These are phyloP conservation scores for Fragaria nilgerrensis DNA, from an alignment of 306 rosid genomes.

Conservation along the genomic window DNA sequence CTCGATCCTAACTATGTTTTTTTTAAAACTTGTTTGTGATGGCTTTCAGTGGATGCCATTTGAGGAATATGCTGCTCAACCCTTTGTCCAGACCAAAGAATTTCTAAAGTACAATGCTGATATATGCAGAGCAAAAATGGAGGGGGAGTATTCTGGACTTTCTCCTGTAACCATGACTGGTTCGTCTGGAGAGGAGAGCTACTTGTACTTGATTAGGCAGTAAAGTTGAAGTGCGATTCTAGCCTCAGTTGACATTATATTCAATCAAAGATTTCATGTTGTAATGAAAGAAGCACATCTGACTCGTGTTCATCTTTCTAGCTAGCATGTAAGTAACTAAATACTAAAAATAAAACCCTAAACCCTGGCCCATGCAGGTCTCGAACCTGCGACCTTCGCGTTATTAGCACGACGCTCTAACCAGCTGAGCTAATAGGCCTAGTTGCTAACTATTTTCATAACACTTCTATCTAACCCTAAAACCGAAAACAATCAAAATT, in stretches of 20 bases:
- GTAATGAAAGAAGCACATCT: too few species aligned
- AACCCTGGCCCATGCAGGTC: constrained; percentile 28
- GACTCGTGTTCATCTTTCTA: not conserved
- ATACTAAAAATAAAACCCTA: too few species aligned
- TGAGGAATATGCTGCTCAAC: constrained; percentile 62
- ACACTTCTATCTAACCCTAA: too few species aligned
- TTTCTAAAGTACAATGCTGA: constrained; percentile 32
- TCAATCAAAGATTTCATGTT: not conserved
- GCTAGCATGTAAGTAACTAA: too few species aligned
- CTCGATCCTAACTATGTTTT: too few species aligned
- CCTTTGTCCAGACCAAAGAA: constrained; percentile 43
- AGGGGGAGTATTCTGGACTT: constrained; percentile 57
- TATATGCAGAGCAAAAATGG: constrained; percentile 50
- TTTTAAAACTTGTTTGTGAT: not conserved
- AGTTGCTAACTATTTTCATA: too few species aligned
- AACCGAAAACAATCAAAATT: not conserved
- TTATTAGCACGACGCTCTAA: constrained; percentile 23
- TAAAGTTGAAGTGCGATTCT: not conserved
- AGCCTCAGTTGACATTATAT: not conserved
- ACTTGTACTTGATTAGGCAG: constrained; percentile 44
- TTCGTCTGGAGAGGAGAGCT: constrained; percentile 25
- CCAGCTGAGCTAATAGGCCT: constrained; percentile 24
- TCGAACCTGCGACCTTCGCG: constrained; percentile 21
- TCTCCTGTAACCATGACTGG: constrained; percentile 33
- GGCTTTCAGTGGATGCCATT: constrained; percentile 80